Conservation (phyloP, 2,329 filamentous ascomycete species). For the Hypoxylon sp. region DNA sequence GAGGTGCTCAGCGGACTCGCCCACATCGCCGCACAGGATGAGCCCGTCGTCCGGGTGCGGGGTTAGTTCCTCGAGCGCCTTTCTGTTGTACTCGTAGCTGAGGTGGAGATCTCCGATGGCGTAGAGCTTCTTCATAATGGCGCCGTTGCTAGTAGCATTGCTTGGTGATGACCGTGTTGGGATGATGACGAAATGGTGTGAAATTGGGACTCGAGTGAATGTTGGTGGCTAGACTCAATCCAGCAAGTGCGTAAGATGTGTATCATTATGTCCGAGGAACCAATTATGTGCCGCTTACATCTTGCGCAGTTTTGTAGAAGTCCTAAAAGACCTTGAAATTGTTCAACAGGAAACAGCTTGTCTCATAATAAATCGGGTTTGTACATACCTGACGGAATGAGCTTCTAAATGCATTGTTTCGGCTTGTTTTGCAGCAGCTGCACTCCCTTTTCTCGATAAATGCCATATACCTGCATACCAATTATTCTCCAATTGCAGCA, state of each 20-base stretch:
- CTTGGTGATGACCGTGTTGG: slow-evolving; percentile 5
- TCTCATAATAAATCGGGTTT: background rate
- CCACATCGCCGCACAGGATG: slow-evolving; percentile 57
- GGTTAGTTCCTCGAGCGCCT: slow-evolving; percentile 51
- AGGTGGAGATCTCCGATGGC: slow-evolving; percentile 58
- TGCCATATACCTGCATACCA: background rate
- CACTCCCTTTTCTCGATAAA: background rate
- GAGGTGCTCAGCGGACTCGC: slow-evolving; percentile 56
- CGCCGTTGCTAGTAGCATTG: slow-evolving; percentile 18
- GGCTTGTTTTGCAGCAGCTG: background rate
- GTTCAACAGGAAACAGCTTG: background rate
- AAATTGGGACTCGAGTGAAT: slow-evolving; percentile 4
- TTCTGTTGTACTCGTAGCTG: slow-evolving; percentile 54
- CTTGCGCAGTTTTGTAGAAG: slow-evolving; percentile 3
- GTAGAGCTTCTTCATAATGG: slow-evolving; percentile 55
- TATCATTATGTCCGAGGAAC: slow-evolving; percentile 30
- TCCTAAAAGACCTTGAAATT: slow-evolving; percentile 8
- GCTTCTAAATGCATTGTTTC: slow-evolving; percentile 2
- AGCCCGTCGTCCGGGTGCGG: slow-evolving; percentile 57
- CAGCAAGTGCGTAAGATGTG: slow-evolving; percentile 12
- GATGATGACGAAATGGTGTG: slow-evolving; percentile 24
- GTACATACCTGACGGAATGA: background rate
- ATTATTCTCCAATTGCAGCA: background rate
- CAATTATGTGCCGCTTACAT: slow-evolving; percentile 33
- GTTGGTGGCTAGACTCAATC: slow-evolving; percentile 11